These are phyloP conservation scores for Cytospora paraplurivora DNA, from an alignment of 2,329 filamentous ascomycete genomes.

Conservation along the genomic window DNA sequence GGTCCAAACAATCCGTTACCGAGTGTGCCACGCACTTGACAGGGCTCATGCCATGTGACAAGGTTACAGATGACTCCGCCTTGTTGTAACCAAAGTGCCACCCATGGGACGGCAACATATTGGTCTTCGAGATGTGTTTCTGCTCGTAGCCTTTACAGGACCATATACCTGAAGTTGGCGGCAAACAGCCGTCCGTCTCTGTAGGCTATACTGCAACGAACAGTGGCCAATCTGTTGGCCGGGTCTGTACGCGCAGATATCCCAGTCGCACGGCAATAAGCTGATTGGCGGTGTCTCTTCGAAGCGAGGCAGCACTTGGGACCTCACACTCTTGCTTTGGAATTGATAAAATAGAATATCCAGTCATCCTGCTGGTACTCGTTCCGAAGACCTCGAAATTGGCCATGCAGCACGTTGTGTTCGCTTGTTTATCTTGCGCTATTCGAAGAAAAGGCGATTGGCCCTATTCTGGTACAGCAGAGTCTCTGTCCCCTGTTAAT, in stretches of 20 bases:
- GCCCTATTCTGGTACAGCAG: not conserved
- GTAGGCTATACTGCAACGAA: not conserved
- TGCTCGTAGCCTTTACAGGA: not conserved
- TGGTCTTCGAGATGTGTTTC: not conserved
- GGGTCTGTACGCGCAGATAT: not conserved
- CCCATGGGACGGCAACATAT: not conserved
- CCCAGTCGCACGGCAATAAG: slow-evolving; percentile 2
- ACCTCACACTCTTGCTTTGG: not conserved
- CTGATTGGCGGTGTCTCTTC: not conserved
- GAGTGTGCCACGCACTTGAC: not conserved
- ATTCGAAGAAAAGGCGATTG: not conserved
- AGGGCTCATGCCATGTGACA: not conserved
- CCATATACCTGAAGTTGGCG: not conserved
- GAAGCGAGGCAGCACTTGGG: not conserved
- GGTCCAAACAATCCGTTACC: not conserved
- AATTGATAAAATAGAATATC: not conserved
- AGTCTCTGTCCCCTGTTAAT: slow-evolving; percentile 50
- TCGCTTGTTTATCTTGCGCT: no score
- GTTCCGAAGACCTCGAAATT: not conserved
- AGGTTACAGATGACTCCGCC: not conserved
- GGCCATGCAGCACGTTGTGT: not conserved
- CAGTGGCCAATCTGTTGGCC: not conserved
- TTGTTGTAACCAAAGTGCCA: not conserved
- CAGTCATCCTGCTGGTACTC: not conserved
- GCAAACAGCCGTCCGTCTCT: not conserved